Evolutionary conservation across 2,329 filamentous ascomycete species (phyloP).

Genomic region (Exophiala calicioides): DNA sequence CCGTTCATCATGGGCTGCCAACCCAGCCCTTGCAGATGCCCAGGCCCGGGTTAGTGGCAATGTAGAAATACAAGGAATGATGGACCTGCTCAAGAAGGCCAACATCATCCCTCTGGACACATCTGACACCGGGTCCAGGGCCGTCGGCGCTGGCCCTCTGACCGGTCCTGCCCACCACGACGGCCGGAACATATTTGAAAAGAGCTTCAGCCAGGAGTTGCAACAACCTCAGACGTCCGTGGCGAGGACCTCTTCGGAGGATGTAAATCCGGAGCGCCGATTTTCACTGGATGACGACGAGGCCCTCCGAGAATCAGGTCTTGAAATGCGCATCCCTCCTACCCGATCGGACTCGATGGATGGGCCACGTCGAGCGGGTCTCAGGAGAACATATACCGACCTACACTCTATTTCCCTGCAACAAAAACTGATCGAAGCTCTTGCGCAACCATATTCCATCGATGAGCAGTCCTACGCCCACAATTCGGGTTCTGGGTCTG

Average conservation of each 20-base stretch:
- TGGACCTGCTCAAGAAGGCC: slow-evolving; percentile 81
- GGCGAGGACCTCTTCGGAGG: slow-evolving; percentile 7
- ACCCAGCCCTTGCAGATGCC: slow-evolving; percentile 74
- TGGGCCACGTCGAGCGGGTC: slow-evolving; percentile 61
- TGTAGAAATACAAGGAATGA: slow-evolving; percentile 83
- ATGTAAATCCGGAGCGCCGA: slow-evolving; percentile 12
- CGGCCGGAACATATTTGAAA: slow-evolving; percentile 81
- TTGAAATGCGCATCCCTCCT: slow-evolving; percentile 25
- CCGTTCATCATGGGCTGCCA: slow-evolving; percentile 77
- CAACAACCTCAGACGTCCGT: slow-evolving; percentile 46
- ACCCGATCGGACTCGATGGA: slow-evolving; percentile 24
- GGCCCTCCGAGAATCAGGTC: slow-evolving; percentile 18
- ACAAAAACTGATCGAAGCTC: slow-evolving; percentile 78
- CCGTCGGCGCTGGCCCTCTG: slow-evolving; percentile 60
- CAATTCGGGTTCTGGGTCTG: slow-evolving; percentile 39
- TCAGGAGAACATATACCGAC: slow-evolving; percentile 90
- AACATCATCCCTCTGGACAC: slow-evolving; percentile 72
- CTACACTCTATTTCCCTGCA: slow-evolving; percentile 72
- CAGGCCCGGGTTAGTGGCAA: slow-evolving; percentile 82
- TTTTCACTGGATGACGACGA: slow-evolving; percentile 26
- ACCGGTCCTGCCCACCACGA: slow-evolving; percentile 76
- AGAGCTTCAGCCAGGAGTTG: slow-evolving; percentile 64
- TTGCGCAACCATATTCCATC: slow-evolving; percentile 76
- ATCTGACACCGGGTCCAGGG: slow-evolving; percentile 49
- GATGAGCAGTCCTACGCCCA: slow-evolving; percentile 46